Percentiles rank a stretch among this genome's conserved stretches.
Evolutionary conservation across 768 basidiomycete genomes (phyloP).

Genomic region (Russula sp.): DNA sequence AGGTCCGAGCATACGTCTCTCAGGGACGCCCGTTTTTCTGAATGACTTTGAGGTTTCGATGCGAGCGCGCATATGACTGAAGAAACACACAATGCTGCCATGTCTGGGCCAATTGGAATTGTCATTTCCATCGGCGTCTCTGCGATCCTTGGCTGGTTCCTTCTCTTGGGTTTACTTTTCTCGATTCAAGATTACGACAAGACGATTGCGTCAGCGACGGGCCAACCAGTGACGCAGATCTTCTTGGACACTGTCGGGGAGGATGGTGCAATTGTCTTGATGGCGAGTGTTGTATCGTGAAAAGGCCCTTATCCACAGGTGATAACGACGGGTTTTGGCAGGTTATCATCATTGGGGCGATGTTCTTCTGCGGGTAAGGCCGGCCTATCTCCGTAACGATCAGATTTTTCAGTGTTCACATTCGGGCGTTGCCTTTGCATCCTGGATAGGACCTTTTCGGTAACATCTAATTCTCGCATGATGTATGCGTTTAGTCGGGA

Average conservation of each 20-base stretch:
- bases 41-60: conserved; percentile 49
- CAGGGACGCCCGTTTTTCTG: background rate
- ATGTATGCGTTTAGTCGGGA: conserved; percentile 78
- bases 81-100: conserved; percentile 57
- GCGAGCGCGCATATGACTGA: conserved; percentile 74
- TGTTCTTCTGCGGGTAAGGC: conserved; percentile 65
- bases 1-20: conserved; percentile 31
- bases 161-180: conserved; percentile 64
- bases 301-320: background rate
- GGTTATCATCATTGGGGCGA: conserved; percentile 61
- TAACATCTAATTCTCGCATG: conserved; percentile 77
- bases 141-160: conserved; percentile 68
- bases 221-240: conserved; percentile 72
- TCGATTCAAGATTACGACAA: conserved; percentile 62
- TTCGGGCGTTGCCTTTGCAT: background rate
- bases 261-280: conserved; percentile 65
- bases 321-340: conserved; percentile 18
- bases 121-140: conserved; percentile 67
- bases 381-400: background rate
- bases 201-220: conserved; percentile 47
- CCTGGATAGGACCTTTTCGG: conserved; percentile 53
- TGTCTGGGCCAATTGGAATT: conserved; percentile 61
- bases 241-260: conserved; percentile 70
- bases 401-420: background rate
- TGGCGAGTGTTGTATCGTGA: conserved; percentile 36